A percentile compares a stretch with the other conserved stretches of the same genome.
phyloP scores from a whole-genome alignment of 179 eudicot genomes.

The Vitellaria paradoxa region DNA sequence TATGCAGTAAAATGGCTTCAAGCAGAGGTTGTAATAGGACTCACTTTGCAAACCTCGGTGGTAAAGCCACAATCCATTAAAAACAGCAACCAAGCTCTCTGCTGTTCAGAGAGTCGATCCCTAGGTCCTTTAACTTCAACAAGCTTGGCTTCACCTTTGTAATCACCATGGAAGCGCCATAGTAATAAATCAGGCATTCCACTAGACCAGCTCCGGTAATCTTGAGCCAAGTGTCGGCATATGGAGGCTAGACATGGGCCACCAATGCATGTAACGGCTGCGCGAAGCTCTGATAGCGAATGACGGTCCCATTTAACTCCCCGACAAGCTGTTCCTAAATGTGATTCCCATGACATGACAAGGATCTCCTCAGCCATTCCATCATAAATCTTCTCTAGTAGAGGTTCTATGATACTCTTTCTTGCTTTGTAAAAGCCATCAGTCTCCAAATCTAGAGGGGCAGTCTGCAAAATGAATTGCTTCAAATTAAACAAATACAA shows the following conservation, averaged over 20 bases:
- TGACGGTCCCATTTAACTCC: conserved; percentile 89
- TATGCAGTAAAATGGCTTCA: neutral
- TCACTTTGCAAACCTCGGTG: conserved; percentile 85
- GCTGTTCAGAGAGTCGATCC: conserved; percentile 95
- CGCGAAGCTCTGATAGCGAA: conserved; percentile 71
- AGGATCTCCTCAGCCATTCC: conserved; percentile 86
- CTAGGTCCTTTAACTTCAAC: conserved; percentile 97
- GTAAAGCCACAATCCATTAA: conserved; percentile 81
- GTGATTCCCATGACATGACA: conserved; percentile 71
- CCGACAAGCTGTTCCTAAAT: conserved; percentile 73
- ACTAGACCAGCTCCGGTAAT: conserved; percentile 90
- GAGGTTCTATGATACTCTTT: conserved; percentile 58
- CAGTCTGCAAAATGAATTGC: conserved; percentile 49
- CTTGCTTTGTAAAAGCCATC: conserved; percentile 64
- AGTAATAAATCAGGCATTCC: conserved; percentile 95
- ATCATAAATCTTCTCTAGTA: conserved; percentile 53
- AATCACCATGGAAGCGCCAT: conserved; percentile 79
- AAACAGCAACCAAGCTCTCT: conserved; percentile 89
- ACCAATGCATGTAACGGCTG: conserved; percentile 84
- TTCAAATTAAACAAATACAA: neutral
- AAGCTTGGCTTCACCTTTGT: conserved; percentile 91
- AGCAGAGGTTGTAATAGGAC: conserved; percentile 24
- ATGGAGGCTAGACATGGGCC: conserved; percentile 72
- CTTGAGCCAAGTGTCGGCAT: conserved; percentile 83
- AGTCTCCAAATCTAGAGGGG: conserved; percentile 83